Evolutionary conservation across 192 early-diverging fungal species (phyloP).

Genomic region (Podila horticola): DNA sequence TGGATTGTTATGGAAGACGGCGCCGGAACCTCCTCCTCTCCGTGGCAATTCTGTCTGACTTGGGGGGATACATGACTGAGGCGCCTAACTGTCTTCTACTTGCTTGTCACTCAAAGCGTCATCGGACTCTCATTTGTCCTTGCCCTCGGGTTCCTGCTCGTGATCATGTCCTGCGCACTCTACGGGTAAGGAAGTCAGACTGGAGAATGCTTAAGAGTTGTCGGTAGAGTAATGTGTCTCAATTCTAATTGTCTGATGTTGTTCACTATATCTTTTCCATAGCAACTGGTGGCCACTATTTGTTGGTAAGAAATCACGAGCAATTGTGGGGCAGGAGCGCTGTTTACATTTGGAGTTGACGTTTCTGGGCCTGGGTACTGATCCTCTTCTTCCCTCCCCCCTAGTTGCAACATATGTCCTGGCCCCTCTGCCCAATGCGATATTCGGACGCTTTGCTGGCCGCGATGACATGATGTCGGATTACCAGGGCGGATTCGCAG

Average conservation of each 20-base stretch:
- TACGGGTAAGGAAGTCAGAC: slow-evolving; percentile 70
- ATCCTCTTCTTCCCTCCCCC: neutral
- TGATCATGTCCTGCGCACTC: slow-evolving; percentile 95
- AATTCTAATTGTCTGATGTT: neutral
- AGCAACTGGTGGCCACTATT: slow-evolving; percentile 97
- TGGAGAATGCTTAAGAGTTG: neutral
- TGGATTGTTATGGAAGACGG: no score
- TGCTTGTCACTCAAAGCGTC: slow-evolving; percentile 57
- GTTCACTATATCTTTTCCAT: slow-evolving; percentile 3
- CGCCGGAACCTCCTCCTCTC: no score
- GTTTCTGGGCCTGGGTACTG: neutral
- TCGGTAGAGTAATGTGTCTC: neutral
- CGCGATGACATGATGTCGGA: slow-evolving; percentile 78
- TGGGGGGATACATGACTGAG: no score
- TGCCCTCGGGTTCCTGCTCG: slow-evolving; percentile 90
- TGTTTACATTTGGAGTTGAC: no score
- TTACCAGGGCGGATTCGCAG: slow-evolving; percentile 63
- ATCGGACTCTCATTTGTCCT: slow-evolving; percentile 92
- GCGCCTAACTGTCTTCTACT: no score
- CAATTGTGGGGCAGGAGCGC: no score
- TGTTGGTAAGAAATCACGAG: slow-evolving; percentile 63
- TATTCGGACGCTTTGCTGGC: slow-evolving; percentile 79
- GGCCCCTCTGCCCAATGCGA: slow-evolving; percentile 91
- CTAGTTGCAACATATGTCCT: slow-evolving; percentile 88
- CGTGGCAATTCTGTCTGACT: no score